These are phyloP conservation scores for Sordaria brevicollis DNA, from an alignment of 495 filamentous ascomycete genomes.

Conservation along the genomic window DNA sequence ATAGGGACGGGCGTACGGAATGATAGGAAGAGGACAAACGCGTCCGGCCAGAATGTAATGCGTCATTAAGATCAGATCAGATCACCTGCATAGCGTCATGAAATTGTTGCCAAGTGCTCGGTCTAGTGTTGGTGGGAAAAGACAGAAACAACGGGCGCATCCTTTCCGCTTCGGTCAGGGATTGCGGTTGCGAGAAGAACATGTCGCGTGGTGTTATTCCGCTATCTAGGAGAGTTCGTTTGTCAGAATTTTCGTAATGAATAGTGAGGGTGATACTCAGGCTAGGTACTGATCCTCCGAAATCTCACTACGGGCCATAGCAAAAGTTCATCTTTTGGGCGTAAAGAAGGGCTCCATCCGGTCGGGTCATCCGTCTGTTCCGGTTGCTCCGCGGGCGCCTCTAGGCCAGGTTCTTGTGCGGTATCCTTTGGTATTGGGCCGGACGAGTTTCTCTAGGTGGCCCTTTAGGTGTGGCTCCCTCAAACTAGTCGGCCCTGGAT, in stretches of 20 bases:
- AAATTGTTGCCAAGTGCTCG: not conserved
- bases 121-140: not conserved
- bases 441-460: not conserved
- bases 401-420: not conserved
- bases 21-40: not conserved
- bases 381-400: constrained; percentile 8
- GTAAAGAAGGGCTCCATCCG: constrained; percentile 8
- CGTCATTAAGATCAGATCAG: not conserved
- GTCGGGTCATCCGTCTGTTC: constrained; percentile 16
- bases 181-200: not conserved
- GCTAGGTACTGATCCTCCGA: not conserved
- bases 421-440: not conserved
- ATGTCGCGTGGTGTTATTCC: constrained; percentile 1
- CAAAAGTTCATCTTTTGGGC: constrained; percentile 1
- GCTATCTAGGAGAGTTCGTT: not conserved
- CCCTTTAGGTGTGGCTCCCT: not conserved
- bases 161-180: not conserved
- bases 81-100: not conserved
- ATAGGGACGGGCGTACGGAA: not conserved
- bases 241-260: not conserved
- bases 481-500: not conserved
- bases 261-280: not conserved
- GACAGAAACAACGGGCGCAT: not conserved
- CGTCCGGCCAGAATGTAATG: not conserved
- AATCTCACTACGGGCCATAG: not conserved